These are phyloP conservation scores for Skeletonema grethae DNA, from an alignment of 108 stramenopile species.

Conservation along the genomic window DNA sequence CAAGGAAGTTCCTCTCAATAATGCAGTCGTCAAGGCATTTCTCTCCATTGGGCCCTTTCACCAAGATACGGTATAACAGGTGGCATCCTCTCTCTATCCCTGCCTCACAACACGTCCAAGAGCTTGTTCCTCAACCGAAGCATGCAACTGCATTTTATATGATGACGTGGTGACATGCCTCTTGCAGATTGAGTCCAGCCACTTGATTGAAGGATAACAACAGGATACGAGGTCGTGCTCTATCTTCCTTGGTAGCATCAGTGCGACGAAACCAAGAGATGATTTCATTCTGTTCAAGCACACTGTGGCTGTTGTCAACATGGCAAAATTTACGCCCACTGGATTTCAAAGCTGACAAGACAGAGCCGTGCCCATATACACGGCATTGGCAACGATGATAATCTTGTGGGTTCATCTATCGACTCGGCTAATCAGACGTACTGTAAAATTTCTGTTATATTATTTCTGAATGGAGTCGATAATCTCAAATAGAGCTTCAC, in stretches of 20 bases:
- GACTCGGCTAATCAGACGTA: too few species aligned
- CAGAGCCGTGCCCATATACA: slow-evolving; percentile 27
- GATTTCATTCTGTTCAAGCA: slow-evolving; percentile 38
- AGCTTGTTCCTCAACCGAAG: slow-evolving; percentile 40
- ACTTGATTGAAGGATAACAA: slow-evolving; percentile 43
- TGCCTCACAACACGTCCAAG: slow-evolving; percentile 43
- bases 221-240: slow-evolving; percentile 34
- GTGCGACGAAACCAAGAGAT: slow-evolving; percentile 38
- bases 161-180: slow-evolving; percentile 41
- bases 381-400: slow-evolving; percentile 38
- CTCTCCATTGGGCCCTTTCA: slow-evolving; percentile 25
- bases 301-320: slow-evolving; percentile 31
- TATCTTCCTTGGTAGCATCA: slow-evolving; percentile 45
- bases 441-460: too few species aligned
- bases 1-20: slow-evolving; percentile 24
- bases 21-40: slow-evolving; percentile 27
- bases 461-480: slow-evolving; percentile 28
- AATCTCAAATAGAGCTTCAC: slow-evolving; percentile 23
- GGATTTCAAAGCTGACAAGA: slow-evolving; percentile 26
- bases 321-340: slow-evolving; percentile 27
- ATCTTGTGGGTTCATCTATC: slow-evolving; percentile 38
- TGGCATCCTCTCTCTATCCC: slow-evolving; percentile 34
- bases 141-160: slow-evolving; percentile 37
- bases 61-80: slow-evolving; percentile 28
- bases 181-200: slow-evolving; percentile 43